Percentiles rank a stretch among this genome's conserved stretches.
Evolutionary conservation across 2,329 filamentous ascomycete species (phyloP).

Genomic region (Hypoxylon sp.): DNA sequence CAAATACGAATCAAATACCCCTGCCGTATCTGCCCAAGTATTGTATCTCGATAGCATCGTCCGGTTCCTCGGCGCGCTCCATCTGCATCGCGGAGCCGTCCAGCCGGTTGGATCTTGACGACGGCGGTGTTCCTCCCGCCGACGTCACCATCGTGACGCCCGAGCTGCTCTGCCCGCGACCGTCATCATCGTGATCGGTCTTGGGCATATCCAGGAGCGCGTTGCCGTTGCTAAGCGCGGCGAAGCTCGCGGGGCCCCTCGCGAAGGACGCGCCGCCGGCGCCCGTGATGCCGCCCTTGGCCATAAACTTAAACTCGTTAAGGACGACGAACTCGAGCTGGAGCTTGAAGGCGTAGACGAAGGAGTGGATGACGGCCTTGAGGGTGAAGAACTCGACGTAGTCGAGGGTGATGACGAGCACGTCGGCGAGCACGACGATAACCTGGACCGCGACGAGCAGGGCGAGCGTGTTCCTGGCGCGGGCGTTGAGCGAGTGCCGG

Average conservation of each 20-base stretch:
- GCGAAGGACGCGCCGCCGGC: neutral
- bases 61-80: constrained; percentile 11
- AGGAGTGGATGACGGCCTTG: constrained; percentile 27
- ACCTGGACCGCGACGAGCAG: constrained; percentile 27
- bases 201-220: constrained; percentile 13
- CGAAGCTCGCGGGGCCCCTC: neutral
- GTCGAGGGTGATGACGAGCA: constrained; percentile 25
- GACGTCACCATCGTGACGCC: constrained; percentile 17
- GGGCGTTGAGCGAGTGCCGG: constrained; percentile 15
- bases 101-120: constrained; percentile 1
- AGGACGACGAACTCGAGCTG: constrained; percentile 29
- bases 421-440: constrained; percentile 21
- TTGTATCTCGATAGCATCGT: constrained; percentile 28
- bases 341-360: constrained; percentile 28
- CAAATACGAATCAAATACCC: constrained; percentile 21
- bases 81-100: constrained; percentile 1
- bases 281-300: constrained; percentile 21
- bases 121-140: constrained; percentile 1
- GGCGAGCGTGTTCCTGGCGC: constrained; percentile 19
- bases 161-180: constrained; percentile 11
- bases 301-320: constrained; percentile 27
- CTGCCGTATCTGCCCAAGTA: constrained; percentile 29
- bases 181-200: neutral
- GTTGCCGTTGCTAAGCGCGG: constrained; percentile 2
- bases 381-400: constrained; percentile 28